Conservation (phyloP, 352 stramenopile genomes). For the Globisporangium megalacanthum region DNA sequence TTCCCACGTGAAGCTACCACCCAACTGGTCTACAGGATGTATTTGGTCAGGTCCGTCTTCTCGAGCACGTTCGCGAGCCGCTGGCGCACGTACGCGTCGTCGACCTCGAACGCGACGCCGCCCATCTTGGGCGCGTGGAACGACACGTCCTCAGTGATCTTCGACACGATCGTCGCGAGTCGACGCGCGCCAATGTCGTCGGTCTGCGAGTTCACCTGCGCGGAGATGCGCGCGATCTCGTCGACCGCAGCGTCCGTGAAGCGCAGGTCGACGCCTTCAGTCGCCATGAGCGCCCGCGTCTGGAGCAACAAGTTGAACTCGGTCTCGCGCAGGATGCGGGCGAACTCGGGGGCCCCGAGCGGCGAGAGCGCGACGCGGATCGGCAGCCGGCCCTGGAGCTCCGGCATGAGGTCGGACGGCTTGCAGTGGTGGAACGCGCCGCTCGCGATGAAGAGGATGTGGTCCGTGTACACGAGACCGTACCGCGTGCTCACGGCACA, state of each 20-base stretch:
- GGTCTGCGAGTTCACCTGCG: conserved; percentile 92
- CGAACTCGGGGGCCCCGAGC: conserved; percentile 96
- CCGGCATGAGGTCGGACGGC: conserved; percentile 96
- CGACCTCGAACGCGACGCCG: conserved; percentile 80
- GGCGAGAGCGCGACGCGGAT: conserved; percentile 97
- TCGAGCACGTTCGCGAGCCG: conserved; percentile 92
- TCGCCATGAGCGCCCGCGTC: conserved; percentile 94
- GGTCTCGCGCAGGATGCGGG: conserved; percentile 97
- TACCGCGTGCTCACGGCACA: conserved; percentile 93
- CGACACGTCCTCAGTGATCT: conserved; percentile 97
- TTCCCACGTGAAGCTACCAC: background rate
- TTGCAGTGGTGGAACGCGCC: conserved; percentile 97
- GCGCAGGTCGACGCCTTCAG: conserved; percentile 91
- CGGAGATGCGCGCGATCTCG: conserved; percentile 95
- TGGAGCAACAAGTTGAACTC: conserved; percentile 95
- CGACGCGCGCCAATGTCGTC: conserved; percentile 98
- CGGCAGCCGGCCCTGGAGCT: conserved; percentile 96
- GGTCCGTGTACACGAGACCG: conserved; percentile 96
- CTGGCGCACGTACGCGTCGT: conserved; percentile 91
- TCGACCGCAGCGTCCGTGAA: conserved; percentile 96
- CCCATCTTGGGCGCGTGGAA: conserved; percentile 94
- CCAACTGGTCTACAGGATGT: conserved; percentile 88
- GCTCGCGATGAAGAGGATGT: conserved; percentile 98
- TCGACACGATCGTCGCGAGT: conserved; percentile 95
- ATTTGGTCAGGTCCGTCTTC: conserved; percentile 95